These are phyloP conservation scores for Paragyromitra xinjiangensis DNA, from an alignment of 495 filamentous ascomycete species.

Conservation along the genomic window DNA sequence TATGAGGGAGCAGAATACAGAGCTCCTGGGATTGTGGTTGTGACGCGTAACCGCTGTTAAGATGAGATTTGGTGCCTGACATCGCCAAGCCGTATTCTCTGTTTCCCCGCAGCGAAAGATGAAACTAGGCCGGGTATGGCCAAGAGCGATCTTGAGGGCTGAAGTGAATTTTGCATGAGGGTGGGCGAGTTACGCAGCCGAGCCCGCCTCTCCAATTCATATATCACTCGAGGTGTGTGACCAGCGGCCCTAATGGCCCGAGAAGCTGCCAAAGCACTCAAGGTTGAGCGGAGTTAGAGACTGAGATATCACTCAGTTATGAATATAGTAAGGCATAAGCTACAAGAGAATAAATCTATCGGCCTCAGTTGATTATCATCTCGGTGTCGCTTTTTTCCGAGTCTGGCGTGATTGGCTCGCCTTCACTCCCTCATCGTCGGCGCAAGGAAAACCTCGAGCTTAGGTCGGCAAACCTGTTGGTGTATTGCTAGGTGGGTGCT, in stretches of 20 bases:
- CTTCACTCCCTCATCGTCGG: neutral
- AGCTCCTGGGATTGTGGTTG: constrained; percentile 17
- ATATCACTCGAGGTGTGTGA: constrained; percentile 21
- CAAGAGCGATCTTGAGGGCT: constrained; percentile 17
- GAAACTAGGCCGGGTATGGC: constrained; percentile 31
- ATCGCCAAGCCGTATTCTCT: constrained; percentile 34
- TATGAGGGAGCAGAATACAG: constrained; percentile 11
- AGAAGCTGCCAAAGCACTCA: constrained; percentile 22
- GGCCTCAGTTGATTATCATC: constrained; percentile 2
- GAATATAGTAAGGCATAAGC: neutral
- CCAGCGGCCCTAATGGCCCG: constrained; percentile 29
- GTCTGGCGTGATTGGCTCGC: constrained; percentile 15
- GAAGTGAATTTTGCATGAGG: constrained; percentile 3
- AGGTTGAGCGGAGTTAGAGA: constrained; percentile 13
- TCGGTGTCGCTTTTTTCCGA: constrained; percentile 23
- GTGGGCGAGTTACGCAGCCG: constrained; percentile 29
- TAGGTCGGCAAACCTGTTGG: constrained; percentile 36
- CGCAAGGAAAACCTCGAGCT: constrained; percentile 27
- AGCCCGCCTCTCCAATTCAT: constrained; percentile 21
- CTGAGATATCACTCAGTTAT: constrained; percentile 23
- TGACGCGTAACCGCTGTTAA: constrained; percentile 46
- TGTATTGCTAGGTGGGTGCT: neutral
- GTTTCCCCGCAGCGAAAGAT: constrained; percentile 31
- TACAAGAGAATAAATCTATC: constrained; percentile 11
- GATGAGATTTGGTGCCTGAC: constrained; percentile 52